Percentiles rank a stretch among this genome's conserved stretches.
phyloP scores from a whole-genome alignment of 208 protist species.

The Leishmania martiniquensis region DNA sequence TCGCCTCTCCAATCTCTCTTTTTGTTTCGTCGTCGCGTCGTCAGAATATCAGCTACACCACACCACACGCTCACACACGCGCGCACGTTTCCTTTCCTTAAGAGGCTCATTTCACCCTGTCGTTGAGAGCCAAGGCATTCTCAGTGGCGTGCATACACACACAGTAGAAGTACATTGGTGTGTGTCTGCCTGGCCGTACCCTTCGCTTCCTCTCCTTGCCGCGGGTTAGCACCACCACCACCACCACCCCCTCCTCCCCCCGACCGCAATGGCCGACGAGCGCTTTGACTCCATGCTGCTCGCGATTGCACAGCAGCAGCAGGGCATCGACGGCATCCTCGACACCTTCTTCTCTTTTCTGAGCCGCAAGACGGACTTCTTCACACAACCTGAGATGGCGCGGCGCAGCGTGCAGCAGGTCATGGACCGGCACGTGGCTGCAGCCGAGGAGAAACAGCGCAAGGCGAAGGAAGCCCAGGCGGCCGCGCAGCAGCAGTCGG shows the following conservation, averaged over 20 bases:
- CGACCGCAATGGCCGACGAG: slow-evolving; percentile 38
- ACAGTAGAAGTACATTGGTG: neutral
- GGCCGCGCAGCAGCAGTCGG: slow-evolving; percentile 14
- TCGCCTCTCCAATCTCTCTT: neutral
- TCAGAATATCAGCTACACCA: neutral
- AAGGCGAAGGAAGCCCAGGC: slow-evolving; percentile 31
- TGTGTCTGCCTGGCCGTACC: neutral
- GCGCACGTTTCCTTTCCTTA: neutral
- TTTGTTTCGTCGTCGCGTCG: neutral
- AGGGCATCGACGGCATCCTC: slow-evolving; percentile 90
- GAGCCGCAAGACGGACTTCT: slow-evolving; percentile 94
- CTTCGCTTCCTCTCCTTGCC: neutral
- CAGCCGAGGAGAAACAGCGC: slow-evolving; percentile 57
- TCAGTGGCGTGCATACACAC: neutral
- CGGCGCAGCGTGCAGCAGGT: slow-evolving; percentile 48
- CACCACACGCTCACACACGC: neutral
- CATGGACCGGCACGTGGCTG: slow-evolving; percentile 60
- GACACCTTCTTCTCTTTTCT: slow-evolving; percentile 94
- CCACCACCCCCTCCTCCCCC: neutral
- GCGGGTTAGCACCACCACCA: neutral
- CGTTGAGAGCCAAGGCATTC: neutral
- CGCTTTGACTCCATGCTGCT: slow-evolving; percentile 92
- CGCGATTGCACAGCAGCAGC: slow-evolving; percentile 91
- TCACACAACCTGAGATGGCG: slow-evolving; percentile 82
- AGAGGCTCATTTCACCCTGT: neutral